Evolutionary conservation across 2,329 filamentous ascomycete genomes (phyloP), one percentile per base, ranked within the genome.

Genomic region (Hirsutella minnesotensis): DNA sequence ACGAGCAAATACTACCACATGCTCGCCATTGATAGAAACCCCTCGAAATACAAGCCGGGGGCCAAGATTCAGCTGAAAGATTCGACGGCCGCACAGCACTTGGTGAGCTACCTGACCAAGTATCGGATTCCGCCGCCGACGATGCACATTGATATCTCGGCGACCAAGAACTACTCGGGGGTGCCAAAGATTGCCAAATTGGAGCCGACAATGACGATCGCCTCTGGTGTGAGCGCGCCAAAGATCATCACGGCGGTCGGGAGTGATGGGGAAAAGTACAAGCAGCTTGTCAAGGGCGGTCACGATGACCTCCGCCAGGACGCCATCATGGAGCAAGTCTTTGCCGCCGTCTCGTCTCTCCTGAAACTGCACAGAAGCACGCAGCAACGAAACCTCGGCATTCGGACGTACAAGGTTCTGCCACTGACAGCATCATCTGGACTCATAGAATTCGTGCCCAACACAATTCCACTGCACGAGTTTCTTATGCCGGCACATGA

Each of bases 311-410:
- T 99, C 12, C 84, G 94, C 9, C 92, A 98, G 66, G 92, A 99
- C 56, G 87, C 90, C 37, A 98, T 79, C 69, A 99, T 99, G 94
- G 94, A 98, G 62, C 92, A 99, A 63, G 92, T 98, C 1, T 99
- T 98, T 59, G 86, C 89, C 45, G 88, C 94, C 62, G 92, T 95
- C 19, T 96, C 88, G 45, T 85, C 86, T 41, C 76, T 98, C 19
- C 70, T 99, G 21, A 85, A 86, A 58, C 81, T 86, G 39, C 88
- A 96, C 60, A 81, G 86, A 43, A 76, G 81, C 12, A 95, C 92
- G 3, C 83, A 88, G 33, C 88, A 95, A 56, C 82, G 92, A 5
- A 86, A 86, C 49, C 71, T 99, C 10, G 86, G 83, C 9, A 94
- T 99, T 56, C 76, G 94, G 45, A 96, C 92, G 0, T 99, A 99